phyloP scores from a whole-genome alignment of 2,329 filamentous ascomycete genomes.

The Metarhizium album region DNA sequence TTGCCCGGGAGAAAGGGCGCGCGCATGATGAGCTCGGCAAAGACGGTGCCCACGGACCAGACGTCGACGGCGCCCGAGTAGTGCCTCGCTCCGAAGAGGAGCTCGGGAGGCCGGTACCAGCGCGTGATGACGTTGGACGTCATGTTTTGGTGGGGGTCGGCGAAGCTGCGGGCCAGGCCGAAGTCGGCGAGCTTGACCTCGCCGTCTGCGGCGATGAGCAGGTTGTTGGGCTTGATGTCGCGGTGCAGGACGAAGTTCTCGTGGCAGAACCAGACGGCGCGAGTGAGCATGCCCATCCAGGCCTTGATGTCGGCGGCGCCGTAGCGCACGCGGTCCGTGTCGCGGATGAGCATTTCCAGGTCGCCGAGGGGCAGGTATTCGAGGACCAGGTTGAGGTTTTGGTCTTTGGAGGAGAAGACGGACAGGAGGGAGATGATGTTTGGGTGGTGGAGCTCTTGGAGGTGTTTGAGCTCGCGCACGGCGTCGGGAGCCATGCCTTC shows the following conservation, averaged over 20 bases:
- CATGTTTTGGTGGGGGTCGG: conserved; percentile 82
- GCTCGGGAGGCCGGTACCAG: conserved; percentile 92
- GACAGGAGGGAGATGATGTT: conserved; percentile 91
- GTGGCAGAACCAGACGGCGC: conserved; percentile 94
- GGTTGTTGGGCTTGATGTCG: conserved; percentile 98
- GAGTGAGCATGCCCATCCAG: conserved; percentile 96
- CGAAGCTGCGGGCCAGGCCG: conserved; percentile 80
- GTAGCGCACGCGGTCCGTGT: conserved; percentile 68
- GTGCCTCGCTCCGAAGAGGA: conserved; percentile 80
- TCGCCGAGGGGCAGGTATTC: conserved; percentile 92
- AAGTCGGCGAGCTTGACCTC: conserved; percentile 97
- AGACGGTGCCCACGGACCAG: conserved; percentile 88
- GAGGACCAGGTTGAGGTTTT: conserved; percentile 91
- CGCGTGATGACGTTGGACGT: conserved; percentile 90
- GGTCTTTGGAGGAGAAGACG: conserved; percentile 91
- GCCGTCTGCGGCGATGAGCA: conserved; percentile 86
- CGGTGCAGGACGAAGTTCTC: conserved; percentile 88
- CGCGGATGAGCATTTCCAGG: conserved; percentile 86
- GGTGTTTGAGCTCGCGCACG: conserved; percentile 88
- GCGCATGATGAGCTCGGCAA: conserved; percentile 80
- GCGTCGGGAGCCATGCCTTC: conserved; percentile 92
- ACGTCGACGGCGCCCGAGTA: conserved; percentile 89
- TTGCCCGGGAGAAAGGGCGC: conserved; percentile 75
- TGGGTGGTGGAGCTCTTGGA: conserved; percentile 87
- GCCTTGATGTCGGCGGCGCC: conserved; percentile 87